phyloP scores from a whole-genome alignment of 345 rosid genomes.

The Eutrema heterophyllum region DNA sequence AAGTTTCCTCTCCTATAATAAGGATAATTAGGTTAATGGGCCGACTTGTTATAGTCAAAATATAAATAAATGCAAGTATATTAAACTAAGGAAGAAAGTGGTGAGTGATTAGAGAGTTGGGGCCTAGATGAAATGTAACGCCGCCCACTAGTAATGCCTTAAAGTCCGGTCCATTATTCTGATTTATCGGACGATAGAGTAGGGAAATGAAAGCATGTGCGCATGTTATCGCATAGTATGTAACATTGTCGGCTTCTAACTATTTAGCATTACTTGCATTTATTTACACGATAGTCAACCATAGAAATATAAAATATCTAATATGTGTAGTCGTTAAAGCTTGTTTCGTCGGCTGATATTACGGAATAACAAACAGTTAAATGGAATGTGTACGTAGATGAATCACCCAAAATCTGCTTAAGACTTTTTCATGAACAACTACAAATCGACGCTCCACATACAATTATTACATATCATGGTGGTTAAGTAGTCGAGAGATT shows the following conservation, averaged over 20 bases:
- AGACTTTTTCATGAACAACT: not conserved
- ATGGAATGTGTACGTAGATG: not conserved
- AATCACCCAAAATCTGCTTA: not conserved
- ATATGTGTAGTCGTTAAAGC: not conserved
- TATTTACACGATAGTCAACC: slow-evolving; percentile 14
- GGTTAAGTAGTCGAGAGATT: not conserved
- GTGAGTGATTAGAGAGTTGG: not conserved
- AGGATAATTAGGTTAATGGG: no score
- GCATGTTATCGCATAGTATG: slow-evolving; percentile 4
- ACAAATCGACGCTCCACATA: not conserved
- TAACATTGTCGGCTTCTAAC: slow-evolving; percentile 4
- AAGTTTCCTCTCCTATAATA: no score
- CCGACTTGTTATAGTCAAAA: no score
- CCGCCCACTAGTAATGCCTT: slow-evolving; percentile 16
- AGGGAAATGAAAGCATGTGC: slow-evolving; percentile 14
- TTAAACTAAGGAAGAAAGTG: no score
- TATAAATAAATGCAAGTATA: no score
- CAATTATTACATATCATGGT: not conserved
- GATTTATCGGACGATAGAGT: slow-evolving; percentile 3
- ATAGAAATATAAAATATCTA: not conserved
- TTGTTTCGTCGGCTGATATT: slow-evolving; percentile 3
- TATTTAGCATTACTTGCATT: not conserved
- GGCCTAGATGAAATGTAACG: not conserved
- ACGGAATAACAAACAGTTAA: not conserved
- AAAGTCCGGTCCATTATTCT: slow-evolving; percentile 11